Evolutionary conservation across 257 asterid species (phyloP).

Genomic region (Jasminum sambac): DNA sequence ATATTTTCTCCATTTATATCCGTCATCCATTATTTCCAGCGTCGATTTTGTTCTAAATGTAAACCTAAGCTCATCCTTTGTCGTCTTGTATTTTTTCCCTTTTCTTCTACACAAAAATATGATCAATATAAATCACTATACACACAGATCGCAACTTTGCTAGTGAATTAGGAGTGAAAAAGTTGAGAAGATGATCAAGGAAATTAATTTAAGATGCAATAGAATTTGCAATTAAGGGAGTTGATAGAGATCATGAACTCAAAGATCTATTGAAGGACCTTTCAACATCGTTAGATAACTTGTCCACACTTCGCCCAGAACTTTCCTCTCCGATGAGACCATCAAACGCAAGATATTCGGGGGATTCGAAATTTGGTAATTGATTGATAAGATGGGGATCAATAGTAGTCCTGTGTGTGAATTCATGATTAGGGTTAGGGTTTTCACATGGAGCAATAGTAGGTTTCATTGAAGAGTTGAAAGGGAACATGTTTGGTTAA

Average conservation of each 20-base stretch:
- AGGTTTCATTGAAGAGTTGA: neutral
- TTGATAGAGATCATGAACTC: slow-evolving; percentile 7
- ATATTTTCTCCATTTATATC: slow-evolving; percentile 37
- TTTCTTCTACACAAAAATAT: neutral
- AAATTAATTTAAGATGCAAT: neutral
- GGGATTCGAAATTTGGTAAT: slow-evolving; percentile 5
- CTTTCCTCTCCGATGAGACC: neutral
- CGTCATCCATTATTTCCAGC: slow-evolving; percentile 33
- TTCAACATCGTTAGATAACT: slow-evolving; percentile 5
- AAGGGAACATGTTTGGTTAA: slow-evolving; percentile 19
- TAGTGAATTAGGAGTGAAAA: too few species aligned
- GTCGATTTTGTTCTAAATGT: slow-evolving; percentile 33
- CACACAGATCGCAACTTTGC: neutral
- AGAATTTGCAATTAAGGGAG: slow-evolving; percentile 27
- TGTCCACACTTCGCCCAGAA: neutral
- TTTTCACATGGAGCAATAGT: neutral
- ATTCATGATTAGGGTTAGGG: slow-evolving; percentile 23
- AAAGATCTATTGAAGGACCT: slow-evolving; percentile 13
- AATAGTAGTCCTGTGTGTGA: neutral
- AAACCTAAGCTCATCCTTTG: slow-evolving; percentile 6
- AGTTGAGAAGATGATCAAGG: neutral
- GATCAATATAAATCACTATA: neutral
- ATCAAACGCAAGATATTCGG: slow-evolving; percentile 12
- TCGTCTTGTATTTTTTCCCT: neutral
- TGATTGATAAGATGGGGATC: neutral